Evolutionary conservation across 2,329 filamentous ascomycete species (phyloP).

Genomic region (Arachnomyces sp.): DNA sequence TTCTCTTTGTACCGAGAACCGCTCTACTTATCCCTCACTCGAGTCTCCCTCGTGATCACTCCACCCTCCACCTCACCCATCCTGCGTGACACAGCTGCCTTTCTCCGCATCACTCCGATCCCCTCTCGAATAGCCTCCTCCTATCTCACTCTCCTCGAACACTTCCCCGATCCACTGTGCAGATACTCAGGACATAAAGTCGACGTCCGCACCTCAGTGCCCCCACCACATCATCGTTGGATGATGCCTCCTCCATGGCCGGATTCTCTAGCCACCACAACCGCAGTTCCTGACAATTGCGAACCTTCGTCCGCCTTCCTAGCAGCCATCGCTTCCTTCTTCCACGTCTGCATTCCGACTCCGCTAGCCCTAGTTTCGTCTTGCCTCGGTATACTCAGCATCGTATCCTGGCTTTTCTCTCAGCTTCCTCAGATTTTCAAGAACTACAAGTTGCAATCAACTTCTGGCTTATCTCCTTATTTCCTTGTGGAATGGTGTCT

Average conservation of each 20-base stretch:
- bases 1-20: too few species aligned
- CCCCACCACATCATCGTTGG: too few species aligned
- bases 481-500: conserved; percentile 61
- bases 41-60: too few species aligned
- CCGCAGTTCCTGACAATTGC: conserved; percentile 51
- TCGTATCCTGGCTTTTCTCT: conserved; percentile 61
- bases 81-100: too few species aligned
- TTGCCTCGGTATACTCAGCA: conserved; percentile 53
- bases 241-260: conserved; percentile 26
- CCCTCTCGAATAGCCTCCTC: too few species aligned
- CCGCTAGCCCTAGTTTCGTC: conserved; percentile 56
- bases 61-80: too few species aligned
- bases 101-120: too few species aligned
- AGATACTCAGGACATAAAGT: too few species aligned
- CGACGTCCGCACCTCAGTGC: not conserved
- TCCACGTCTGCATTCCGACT: conserved; percentile 58
- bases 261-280: conserved; percentile 15
- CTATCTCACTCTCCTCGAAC: too few species aligned
- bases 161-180: too few species aligned
- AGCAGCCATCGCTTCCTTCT: conserved; percentile 48
- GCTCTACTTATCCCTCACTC: too few species aligned
- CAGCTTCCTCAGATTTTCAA: conserved; percentile 64
- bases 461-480: conserved; percentile 57
- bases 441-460: conserved; percentile 57
- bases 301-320: conserved; percentile 53